These are phyloP conservation scores for Acer campestre DNA, from an alignment of 345 rosid species.

Conservation along the genomic window DNA sequence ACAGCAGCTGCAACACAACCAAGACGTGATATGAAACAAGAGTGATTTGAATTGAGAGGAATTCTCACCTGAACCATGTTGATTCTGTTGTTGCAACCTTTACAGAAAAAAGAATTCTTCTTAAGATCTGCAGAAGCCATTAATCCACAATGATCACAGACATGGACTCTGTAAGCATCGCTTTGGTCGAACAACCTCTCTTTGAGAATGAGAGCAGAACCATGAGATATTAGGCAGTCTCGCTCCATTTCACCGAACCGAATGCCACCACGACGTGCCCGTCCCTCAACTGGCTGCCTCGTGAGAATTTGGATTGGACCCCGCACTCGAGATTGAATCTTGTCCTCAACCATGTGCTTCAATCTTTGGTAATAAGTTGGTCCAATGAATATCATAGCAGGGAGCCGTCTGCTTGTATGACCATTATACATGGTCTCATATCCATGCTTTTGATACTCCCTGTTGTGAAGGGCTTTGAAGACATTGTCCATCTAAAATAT, in stretches of 20 bases:
- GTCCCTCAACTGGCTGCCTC: constrained; percentile 98
- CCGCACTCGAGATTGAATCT: constrained; percentile 96
- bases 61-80: constrained; percentile 78
- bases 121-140: constrained; percentile 91
- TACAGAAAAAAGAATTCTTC: constrained; percentile 88
- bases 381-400: constrained; percentile 93
- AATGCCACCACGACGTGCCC: constrained; percentile 95
- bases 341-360: constrained; percentile 98
- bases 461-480: constrained; percentile 92
- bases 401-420: constrained; percentile 85
- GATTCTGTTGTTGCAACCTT: constrained; percentile 96
- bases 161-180: constrained; percentile 94
- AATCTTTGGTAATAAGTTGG: constrained; percentile 96
- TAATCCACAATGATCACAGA: constrained; percentile 87
- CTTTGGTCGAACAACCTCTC: constrained; percentile 97
- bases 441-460: constrained; percentile 99
- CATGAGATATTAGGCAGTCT: constrained; percentile 98
- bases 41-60: no score
- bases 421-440: constrained; percentile 98
- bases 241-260: constrained; percentile 99
- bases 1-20: no score
- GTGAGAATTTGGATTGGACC: constrained; percentile 97
- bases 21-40: no score
- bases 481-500: constrained; percentile 83
- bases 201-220: constrained; percentile 87